Evolutionary conservation across 495 filamentous ascomycete species (phyloP).

Genomic region (Pseudomonodictys pantanalensis): DNA sequence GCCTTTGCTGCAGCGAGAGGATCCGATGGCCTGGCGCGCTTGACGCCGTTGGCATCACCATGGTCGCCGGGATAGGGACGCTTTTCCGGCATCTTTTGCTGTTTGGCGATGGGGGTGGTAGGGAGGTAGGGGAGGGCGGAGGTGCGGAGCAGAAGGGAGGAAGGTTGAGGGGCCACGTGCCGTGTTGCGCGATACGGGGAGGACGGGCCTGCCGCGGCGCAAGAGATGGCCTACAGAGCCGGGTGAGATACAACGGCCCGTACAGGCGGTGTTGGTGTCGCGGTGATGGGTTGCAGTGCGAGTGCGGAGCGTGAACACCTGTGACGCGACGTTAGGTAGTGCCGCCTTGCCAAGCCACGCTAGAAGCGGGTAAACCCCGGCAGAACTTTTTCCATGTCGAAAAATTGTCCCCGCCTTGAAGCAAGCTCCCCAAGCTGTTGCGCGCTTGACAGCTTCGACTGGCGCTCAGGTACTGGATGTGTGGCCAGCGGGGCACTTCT

Average conservation of each 20-base stretch:
- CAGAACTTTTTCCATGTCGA: slow-evolving; percentile 9
- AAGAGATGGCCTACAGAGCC: too few relatives aligned
- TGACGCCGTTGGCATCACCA: slow-evolving; percentile 46
- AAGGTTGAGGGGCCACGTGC: neutral
- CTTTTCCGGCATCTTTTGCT: slow-evolving; percentile 62
- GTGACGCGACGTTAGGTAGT: neutral
- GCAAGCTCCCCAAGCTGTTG: neutral
- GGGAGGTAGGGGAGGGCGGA: neutral
- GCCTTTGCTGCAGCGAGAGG: slow-evolving; percentile 19
- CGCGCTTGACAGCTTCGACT: neutral
- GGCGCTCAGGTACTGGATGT: neutral
- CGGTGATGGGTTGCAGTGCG: neutral
- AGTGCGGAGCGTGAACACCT: neutral
- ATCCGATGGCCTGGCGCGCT: slow-evolving; percentile 53
- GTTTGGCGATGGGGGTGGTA: neutral
- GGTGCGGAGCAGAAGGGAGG: slow-evolving; percentile 2
- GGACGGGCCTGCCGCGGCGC: too few relatives aligned
- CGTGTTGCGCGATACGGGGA: too few relatives aligned
- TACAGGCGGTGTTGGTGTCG: neutral
- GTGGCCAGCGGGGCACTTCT: neutral
- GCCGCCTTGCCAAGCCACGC: neutral
- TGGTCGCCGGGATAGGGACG: slow-evolving; percentile 55
- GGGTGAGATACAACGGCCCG: too few relatives aligned
- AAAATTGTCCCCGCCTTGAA: slow-evolving; percentile 21
- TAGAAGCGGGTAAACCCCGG: slow-evolving; percentile 7